phyloP scores from a whole-genome alignment of 148 eudicot genomes.

The Rhododendron henanense region DNA sequence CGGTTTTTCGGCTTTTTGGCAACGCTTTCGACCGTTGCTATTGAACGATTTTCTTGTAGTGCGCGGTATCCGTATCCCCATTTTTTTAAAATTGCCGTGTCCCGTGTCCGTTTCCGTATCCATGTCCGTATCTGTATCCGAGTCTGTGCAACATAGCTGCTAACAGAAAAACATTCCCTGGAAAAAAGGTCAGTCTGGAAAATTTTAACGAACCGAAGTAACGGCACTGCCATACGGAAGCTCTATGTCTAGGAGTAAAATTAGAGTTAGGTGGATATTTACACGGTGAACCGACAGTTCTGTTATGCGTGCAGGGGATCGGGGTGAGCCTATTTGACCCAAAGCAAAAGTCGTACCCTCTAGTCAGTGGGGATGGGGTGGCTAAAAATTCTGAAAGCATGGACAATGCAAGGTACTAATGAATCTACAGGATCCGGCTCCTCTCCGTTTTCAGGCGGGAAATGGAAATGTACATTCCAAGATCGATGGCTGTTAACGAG shows the following conservation, averaged over 20 bases:
- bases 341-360: constrained; percentile 43
- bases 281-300: neutral
- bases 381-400: constrained; percentile 46
- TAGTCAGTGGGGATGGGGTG: constrained; percentile 72
- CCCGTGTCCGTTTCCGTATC: no score
- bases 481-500: neutral
- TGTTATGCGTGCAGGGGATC: constrained; percentile 39
- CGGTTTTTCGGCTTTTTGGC: no score
- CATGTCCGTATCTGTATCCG: no score
- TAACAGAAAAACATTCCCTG: neutral
- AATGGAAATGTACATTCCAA: neutral
- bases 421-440: neutral
- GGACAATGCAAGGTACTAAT: constrained; percentile 49
- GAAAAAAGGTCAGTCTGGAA: neutral
- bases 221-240: neutral
- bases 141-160: neutral
- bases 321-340: constrained; percentile 48
- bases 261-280: neutral
- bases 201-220: neutral
- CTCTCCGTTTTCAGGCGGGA: neutral
- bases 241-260: neutral
- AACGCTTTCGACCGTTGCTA: no score
- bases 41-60: no score
- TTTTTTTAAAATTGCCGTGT: no score
- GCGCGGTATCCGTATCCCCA: no score